These are phyloP conservation scores for Nymphaea thermarum DNA, from an alignment of 164 flowering plant genomes.

Conservation along the genomic window DNA sequence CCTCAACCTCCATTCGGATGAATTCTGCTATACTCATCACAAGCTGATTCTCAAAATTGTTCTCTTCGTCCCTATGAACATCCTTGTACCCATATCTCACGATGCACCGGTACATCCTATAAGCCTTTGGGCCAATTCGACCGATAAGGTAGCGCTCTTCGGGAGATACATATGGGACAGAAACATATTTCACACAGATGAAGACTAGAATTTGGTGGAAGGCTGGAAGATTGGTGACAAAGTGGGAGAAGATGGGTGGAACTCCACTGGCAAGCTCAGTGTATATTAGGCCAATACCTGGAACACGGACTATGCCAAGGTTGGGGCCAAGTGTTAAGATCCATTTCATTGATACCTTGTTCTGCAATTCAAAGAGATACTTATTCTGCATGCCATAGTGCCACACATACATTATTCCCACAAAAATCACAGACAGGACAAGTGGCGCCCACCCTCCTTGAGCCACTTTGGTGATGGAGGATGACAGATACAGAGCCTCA, in stretches of 20 bases:
- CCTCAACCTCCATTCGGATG: conserved; percentile 58
- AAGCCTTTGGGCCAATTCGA: conserved; percentile 53
- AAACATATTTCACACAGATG: conserved; percentile 49
- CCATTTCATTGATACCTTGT: conserved; percentile 59
- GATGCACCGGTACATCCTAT: conserved; percentile 62
- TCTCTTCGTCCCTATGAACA: conserved; percentile 22
- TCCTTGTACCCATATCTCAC: conserved; percentile 70
- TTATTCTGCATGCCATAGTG: conserved; percentile 49
- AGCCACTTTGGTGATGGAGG: conserved; percentile 29
- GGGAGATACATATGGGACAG: conserved; percentile 31
- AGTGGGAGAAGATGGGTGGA: conserved; percentile 57
- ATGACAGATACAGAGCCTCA: conserved; percentile 39
- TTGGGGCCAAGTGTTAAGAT: conserved; percentile 55
- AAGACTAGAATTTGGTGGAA: conserved; percentile 62
- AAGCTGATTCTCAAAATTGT: conserved; percentile 39
- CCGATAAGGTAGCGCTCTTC: conserved; percentile 62
- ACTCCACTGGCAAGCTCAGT: conserved; percentile 57
- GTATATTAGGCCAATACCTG: conserved; percentile 66
- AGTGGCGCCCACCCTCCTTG: conserved; percentile 62
- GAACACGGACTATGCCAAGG: conserved; percentile 55
- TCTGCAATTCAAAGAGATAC: conserved; percentile 44
- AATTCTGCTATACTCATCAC: conserved; percentile 62
- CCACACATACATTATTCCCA: conserved; percentile 57
- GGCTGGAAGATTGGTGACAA: conserved; percentile 56
- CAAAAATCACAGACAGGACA: conserved; percentile 25